Base-by-base conservation (phyloP, 805 yeast genomes). In the Candida xiaguanensis region DNA sequence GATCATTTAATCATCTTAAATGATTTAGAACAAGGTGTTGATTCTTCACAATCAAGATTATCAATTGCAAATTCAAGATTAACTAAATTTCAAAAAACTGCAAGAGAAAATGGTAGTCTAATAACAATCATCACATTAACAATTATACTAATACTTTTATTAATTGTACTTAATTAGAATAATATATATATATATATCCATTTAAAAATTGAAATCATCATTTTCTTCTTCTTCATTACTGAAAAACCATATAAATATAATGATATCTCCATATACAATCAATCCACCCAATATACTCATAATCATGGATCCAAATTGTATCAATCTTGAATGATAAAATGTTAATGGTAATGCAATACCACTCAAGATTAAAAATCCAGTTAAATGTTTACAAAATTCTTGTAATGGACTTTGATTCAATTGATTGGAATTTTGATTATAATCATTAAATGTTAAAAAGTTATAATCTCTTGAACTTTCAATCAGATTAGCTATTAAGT, bases 251-350 rank as follows among this genome's bases (percentile, higher is more conserved):
- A 67, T 65, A 48, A 69, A 69, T 31, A 66, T 61, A 27, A 67
- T 60, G 28, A 69, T 69, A 43, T 66, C 74, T 17, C 58, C 55
- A 49, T 69, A 69, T n/a, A 69, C 74, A 15, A 67, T 65, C 37
- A 67, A 51, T 22, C 74, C 74, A 12, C 74, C 74, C 27, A 56
- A 42, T 12, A 65, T 62, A 57, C 74, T 67, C 74, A 69, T 68
- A 28, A 65, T 41, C 62, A 56, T 55, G 5, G 71, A 55, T 6
- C 73, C 73, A 41, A 63, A 44, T 36, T 59, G 58, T 29, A 68
- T 65, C 38, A 67, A 40, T 20, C 49, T 34, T 25, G 65, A 55
- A 49, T 67, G 74, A 50, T 60, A 65, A 31, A 69, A 57, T 5
- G 63, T 58, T 31, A 69, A 47, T 3, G 74, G 74, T 44, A 69